phyloP scores from a whole-genome alignment of 768 basidiomycete species.

The Tylopilus plumbeoviolaceoides region DNA sequence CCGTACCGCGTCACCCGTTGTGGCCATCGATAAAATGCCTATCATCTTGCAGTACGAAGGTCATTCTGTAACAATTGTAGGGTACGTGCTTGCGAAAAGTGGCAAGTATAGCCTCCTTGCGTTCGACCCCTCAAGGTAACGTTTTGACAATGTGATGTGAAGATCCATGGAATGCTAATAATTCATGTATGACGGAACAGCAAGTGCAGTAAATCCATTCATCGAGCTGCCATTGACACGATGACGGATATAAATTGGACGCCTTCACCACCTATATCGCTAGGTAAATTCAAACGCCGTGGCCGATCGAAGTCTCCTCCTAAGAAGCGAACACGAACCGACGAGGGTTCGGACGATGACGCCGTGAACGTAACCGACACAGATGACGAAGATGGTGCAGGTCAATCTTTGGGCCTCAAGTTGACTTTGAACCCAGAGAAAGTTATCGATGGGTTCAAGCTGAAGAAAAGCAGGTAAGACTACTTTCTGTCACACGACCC shows the following conservation, averaged over 20 bases:
- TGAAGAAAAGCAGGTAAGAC: conserved; percentile 41
- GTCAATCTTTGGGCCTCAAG: not conserved
- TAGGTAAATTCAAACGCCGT: conserved; percentile 22
- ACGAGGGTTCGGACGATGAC: conserved; percentile 25
- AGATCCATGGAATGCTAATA: not conserved
- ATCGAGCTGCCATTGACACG: conserved; percentile 18
- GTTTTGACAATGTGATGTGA: conserved; percentile 1
- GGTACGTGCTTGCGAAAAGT: conserved; percentile 65
- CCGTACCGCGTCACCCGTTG: conserved; percentile 47
- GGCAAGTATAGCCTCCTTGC: conserved; percentile 61
- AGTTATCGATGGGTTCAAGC: conserved; percentile 46
- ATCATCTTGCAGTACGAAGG: conserved; percentile 79
- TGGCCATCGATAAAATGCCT: conserved; percentile 65
- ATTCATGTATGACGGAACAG: conserved; percentile 9
- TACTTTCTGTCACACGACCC: not conserved
- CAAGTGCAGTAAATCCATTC: conserved; percentile 11
- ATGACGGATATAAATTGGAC: conserved; percentile 1
- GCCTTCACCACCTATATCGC: conserved; percentile 7
- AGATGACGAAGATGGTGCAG: conserved; percentile 5
- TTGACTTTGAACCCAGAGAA: conserved; percentile 27
- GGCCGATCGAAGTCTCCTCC: conserved; percentile 19
- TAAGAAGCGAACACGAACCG: conserved; percentile 28
- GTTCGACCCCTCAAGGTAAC: conserved; percentile 75
- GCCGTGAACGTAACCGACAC: conserved; percentile 22
- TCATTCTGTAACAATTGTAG: conserved; percentile 85